These are phyloP conservation scores for Kodamaea neixiangensis DNA, from an alignment of 805 yeast species.

Conservation along the genomic window DNA sequence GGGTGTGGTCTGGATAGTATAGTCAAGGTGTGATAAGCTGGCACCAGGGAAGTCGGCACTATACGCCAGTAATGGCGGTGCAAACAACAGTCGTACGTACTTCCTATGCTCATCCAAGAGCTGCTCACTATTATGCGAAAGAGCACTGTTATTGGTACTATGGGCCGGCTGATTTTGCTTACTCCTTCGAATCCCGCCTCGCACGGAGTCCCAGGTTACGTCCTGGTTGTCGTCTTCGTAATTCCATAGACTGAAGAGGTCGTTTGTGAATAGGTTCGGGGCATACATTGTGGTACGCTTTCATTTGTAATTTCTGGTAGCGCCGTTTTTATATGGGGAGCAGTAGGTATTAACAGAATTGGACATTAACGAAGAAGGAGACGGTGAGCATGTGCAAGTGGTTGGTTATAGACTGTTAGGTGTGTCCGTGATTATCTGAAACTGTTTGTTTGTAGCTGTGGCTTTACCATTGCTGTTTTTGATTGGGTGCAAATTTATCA, in stretches of 20 bases:
- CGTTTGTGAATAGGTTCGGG: constrained; percentile 48
- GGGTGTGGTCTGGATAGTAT: constrained; percentile 20
- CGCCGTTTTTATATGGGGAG: no score
- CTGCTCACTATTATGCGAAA: constrained; percentile 9
- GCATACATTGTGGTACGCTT: constrained; percentile 40
- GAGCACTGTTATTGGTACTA: not conserved
- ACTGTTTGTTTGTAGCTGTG: not conserved
- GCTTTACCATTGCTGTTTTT: no score
- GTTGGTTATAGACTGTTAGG: not conserved
- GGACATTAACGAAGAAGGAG: no score
- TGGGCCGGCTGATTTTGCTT: not conserved
- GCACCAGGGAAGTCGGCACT: constrained; percentile 44
- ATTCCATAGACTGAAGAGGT: constrained; percentile 48
- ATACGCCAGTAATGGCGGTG: constrained; percentile 59
- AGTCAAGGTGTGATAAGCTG: constrained; percentile 18
- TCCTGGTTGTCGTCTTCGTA: constrained; percentile 9
- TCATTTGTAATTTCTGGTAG: not conserved
- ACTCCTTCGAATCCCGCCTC: constrained; percentile 5
- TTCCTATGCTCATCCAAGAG: constrained; percentile 21
- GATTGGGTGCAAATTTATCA: not conserved
- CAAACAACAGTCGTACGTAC: constrained; percentile 29
- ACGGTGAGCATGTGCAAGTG: no score
- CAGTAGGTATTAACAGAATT: no score
- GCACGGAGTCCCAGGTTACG: constrained; percentile 8
- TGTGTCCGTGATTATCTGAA: not conserved